Base-by-base conservation (phyloP, 371 early-diverging fungal species). In the Syncephalastrum monosporum region DNA sequence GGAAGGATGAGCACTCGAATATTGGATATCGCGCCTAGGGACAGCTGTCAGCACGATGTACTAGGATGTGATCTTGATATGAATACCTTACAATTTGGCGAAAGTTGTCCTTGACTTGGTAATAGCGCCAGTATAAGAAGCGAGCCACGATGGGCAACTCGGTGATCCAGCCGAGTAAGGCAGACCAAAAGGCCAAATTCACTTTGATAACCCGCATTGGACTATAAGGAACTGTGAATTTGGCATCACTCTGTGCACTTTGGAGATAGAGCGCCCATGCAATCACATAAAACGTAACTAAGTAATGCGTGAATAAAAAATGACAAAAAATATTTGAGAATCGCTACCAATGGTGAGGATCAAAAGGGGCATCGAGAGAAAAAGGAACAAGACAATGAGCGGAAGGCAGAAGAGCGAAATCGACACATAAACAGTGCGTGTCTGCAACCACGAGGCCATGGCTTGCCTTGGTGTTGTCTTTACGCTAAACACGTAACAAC, bases 261-360 rank as follows among this genome's bases (percentile, higher is more conserved):
- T 66, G 60, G 21, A 79, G 68, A 56, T 77, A 80, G 5, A 69
- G 68, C 42, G 64, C 50, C 85, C 85, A 82, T 46, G 85, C 85
- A 42, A 59, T 60, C 4, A 76, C 54, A 52, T 84, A 84, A 33
- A 79, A 63, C 8, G 73, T 59, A 16, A 61, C 84, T 84, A 45
- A 27, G 6, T 0, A 25, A 15, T 21, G 21, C 21, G 21, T 42
- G 42, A 41, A 17, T 46, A 27, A 50, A 47, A 48, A 5, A 57
- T 21, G 48, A 21, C 12, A 38, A 43, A n/a, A 25, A 25, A 19
- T n/a, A 21, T 29, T 16, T 14, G 4, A 21, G 21, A 21, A 21
- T 42, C 41, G 3, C 53, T 72, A 79, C 79, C 64, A 27, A 71
- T 59, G 47, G 55, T 43, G 52, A 65, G 71, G 23, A 61, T 51